These are phyloP conservation scores for Sarocladium brachiariae DNA, from an alignment of 2,329 filamentous ascomycete genomes.

Conservation along the genomic window DNA sequence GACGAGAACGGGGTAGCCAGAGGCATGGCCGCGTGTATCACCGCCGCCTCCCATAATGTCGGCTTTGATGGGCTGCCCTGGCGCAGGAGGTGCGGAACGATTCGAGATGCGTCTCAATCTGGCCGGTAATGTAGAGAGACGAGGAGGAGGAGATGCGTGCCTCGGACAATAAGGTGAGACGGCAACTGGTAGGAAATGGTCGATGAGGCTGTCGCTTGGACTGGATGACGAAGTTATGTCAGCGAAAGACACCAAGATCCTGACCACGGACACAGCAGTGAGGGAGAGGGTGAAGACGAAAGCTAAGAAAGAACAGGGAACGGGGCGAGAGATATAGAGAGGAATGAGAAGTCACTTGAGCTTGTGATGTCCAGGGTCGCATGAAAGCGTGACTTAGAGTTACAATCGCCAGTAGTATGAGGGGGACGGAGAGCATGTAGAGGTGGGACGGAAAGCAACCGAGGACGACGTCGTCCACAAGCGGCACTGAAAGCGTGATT, in stretches of 20 bases:
- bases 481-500: not conserved
- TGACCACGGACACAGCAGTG: not conserved
- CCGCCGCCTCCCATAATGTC: conserved; percentile 45
- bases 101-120: conserved; percentile 22
- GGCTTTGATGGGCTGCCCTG: conserved; percentile 21
- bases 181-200: conserved; percentile 16
- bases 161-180: conserved; percentile 19
- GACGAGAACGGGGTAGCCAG: conserved; percentile 42
- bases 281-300: no score
- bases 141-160: conserved; percentile 17
- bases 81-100: conserved; percentile 30
- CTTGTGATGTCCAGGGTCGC: not conserved
- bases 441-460: conserved; percentile 6
- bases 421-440: not conserved
- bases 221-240: conserved; percentile 8
- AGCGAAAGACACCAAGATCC: not conserved
- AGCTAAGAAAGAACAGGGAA: no score
- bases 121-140: conserved; percentile 5
- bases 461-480: conserved; percentile 1
- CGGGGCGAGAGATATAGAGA: no score
- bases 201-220: conserved; percentile 16
- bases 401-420: not conserved
- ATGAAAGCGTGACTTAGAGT: not conserved
- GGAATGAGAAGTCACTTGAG: not conserved
- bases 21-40: conserved; percentile 36